Conservation (phyloP, 2,329 filamentous ascomycete species). For the Dactylellina sp. region DNA sequence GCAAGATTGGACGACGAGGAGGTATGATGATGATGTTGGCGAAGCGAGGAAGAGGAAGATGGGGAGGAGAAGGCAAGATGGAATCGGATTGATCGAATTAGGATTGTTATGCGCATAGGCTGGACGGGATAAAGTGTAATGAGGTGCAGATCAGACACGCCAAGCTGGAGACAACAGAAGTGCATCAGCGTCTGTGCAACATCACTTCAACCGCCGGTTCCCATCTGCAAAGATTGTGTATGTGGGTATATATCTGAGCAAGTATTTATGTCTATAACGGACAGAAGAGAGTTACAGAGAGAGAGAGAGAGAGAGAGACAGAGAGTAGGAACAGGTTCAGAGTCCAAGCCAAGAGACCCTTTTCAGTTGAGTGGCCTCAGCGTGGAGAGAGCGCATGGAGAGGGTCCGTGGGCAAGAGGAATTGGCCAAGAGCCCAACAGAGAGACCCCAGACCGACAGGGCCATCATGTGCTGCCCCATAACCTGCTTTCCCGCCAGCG, state of each 20-base stretch:
- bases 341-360: too few relatives aligned
- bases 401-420: constrained; percentile 31
- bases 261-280: not conserved
- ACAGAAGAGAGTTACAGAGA: constrained; percentile 5
- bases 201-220: not conserved
- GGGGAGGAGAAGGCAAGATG: not conserved
- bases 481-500: not conserved
- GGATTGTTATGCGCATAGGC: not conserved
- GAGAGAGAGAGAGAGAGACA: not conserved
- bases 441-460: constrained; percentile 26
- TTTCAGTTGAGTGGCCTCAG: constrained; percentile 10
- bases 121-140: not conserved
- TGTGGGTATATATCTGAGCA: constrained; percentile 11
- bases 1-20: not conserved
- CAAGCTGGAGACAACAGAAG: not conserved
- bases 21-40: not conserved
- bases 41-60: not conserved
- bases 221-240: too few relatives aligned
- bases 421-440: constrained; percentile 24
- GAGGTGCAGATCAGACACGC: not conserved
- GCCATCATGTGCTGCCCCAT: constrained; percentile 9
- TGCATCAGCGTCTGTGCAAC: constrained; percentile 23
- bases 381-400: constrained; percentile 7
- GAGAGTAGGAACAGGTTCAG: constrained; percentile 8
- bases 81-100: not conserved